Evolutionary conservation across 257 asterid genomes (phyloP).

Genomic region (Thymus quinquecostatus): DNA sequence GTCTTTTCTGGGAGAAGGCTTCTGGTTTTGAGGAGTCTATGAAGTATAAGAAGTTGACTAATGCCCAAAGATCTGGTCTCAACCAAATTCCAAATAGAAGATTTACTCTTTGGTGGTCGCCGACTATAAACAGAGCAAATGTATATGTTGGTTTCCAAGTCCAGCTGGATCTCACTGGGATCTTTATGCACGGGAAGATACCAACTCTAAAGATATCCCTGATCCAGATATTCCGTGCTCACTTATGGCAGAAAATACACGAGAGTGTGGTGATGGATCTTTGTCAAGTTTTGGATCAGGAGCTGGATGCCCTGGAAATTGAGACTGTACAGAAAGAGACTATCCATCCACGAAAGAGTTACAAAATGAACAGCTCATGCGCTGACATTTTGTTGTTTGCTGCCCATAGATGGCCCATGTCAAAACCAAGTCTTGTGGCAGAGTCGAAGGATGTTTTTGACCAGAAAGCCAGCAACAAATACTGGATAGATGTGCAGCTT

Average conservation of each 20-base stretch:
- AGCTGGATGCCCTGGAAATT: slow-evolving; percentile 92
- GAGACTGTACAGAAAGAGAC: slow-evolving; percentile 99
- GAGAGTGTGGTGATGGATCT: slow-evolving; percentile 99
- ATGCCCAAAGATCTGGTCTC: slow-evolving; percentile 99
- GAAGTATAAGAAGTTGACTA: slow-evolving; percentile 96
- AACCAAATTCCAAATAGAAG: slow-evolving; percentile 97
- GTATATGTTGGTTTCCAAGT: slow-evolving; percentile 99
- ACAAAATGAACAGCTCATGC: slow-evolving; percentile 99
- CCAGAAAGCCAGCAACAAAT: slow-evolving; percentile 96
- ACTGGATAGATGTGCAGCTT: slow-evolving; percentile 99
- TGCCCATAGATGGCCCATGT: slow-evolving; percentile 99
- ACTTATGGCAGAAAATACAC: slow-evolving; percentile 98
- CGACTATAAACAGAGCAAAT: slow-evolving; percentile 95
- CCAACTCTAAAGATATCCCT: slow-evolving; percentile 95
- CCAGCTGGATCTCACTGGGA: slow-evolving; percentile 98
- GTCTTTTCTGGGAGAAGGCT: slow-evolving; percentile 99
- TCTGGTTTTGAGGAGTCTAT: slow-evolving; percentile 99
- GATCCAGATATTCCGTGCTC: slow-evolving; percentile 99
- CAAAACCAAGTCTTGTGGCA: slow-evolving; percentile 98
- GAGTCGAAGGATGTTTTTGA: slow-evolving; percentile 99
- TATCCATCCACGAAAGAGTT: slow-evolving; percentile 97
- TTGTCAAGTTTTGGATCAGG: slow-evolving; percentile 99
- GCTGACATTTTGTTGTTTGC: slow-evolving; percentile 98
- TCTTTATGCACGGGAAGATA: slow-evolving; percentile 99
- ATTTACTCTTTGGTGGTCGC: slow-evolving; percentile 99